Conservation (phyloP, 2,329 filamentous ascomycete species). For the Penicillium verrucosum region DNA sequence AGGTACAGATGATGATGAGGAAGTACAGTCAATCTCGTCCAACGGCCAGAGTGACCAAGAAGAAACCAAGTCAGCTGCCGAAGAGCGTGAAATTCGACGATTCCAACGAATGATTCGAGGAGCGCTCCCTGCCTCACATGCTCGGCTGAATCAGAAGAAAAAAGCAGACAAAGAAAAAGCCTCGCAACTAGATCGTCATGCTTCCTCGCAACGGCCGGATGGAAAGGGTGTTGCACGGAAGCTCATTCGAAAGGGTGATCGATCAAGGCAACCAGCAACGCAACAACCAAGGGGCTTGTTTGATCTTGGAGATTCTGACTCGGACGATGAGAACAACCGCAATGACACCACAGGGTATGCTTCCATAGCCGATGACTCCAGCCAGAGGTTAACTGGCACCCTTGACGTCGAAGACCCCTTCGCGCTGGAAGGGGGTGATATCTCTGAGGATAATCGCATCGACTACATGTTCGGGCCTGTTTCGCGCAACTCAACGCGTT, state of each 20-base stretch:
- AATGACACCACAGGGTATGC: not conserved
- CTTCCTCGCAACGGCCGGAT: conserved; percentile 20
- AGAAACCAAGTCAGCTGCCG: conserved; percentile 19
- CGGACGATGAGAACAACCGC: conserved; percentile 13
- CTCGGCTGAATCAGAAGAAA: conserved; percentile 41
- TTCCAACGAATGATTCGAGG: conserved; percentile 45
- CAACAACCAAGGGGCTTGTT: conserved; percentile 22
- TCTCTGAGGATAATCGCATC: conserved; percentile 42
- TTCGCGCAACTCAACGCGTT: conserved; percentile 20
- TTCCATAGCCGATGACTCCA: conserved; percentile 8
- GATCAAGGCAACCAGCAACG: conserved; percentile 12
- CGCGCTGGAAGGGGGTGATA: conserved; percentile 31
- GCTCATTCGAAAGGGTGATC: conserved; percentile 25
- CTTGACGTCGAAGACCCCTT: conserved; percentile 24
- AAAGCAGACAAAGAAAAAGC: conserved; percentile 25
- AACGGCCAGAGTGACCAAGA: conserved; percentile 17
- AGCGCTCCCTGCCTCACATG: conserved; percentile 50
- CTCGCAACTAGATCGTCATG: conserved; percentile 22
- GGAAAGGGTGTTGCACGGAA: conserved; percentile 36
- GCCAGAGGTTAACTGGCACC: conserved; percentile 15
- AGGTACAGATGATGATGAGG: conserved; percentile 15
- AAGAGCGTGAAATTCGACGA: conserved; percentile 30
- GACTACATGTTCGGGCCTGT: conserved; percentile 40
- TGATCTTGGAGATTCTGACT: conserved; percentile 33
- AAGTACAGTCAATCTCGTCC: conserved; percentile 22